Evolutionary conservation across 2,329 filamentous ascomycete species (phyloP), one percentile per base, ranked within the genome.

Genomic region (Bipolaris zeicola): DNA sequence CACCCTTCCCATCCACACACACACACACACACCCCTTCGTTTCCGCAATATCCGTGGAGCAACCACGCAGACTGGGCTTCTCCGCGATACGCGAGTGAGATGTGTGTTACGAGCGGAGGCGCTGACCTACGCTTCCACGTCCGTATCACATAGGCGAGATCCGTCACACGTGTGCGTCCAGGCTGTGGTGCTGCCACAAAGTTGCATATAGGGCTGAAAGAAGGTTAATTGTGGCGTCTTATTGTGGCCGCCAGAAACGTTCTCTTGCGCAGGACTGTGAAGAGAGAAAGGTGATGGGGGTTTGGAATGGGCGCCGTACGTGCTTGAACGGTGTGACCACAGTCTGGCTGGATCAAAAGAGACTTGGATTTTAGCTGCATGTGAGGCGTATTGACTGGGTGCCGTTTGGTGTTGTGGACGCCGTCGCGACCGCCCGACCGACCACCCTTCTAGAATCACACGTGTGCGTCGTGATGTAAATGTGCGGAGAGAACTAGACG

Each of bases 141-240:
- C 16, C 45, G 43, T 57, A 24, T 44, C 24, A 37, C 33, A 28
- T 58, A 58, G 60, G 57, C 60, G 60, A 62, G 36, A 38, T 49
- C 57, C 53, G 60, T 1, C 6, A 26, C 24, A 24, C 24, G 28
- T 11, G 26, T 33, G 36, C 22, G 5, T 50, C 36, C 37, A n/a
- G 34, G 13, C 34, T 38, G 26, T 39, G 22, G 36, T 49, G 44
- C 20, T 49, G 44, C 26, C 37, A 55, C 48, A 31, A 16, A 16
- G 24, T 26, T 18, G 34, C 38, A 10, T 52, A 10, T 52, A 60
- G 46, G 50, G 57, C 57, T 60, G 57, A 57, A 18, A 42, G 16
- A 37, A 20, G 22, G n/a, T 50, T 46, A 18, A n/a, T 43, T 38
- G 49, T 55, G 57, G 44, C 45, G 43, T 56, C 28, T 28, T 37